Evolutionary conservation across 2,329 filamentous ascomycete species (phyloP).

Genomic region (Dactylellina sp.): DNA sequence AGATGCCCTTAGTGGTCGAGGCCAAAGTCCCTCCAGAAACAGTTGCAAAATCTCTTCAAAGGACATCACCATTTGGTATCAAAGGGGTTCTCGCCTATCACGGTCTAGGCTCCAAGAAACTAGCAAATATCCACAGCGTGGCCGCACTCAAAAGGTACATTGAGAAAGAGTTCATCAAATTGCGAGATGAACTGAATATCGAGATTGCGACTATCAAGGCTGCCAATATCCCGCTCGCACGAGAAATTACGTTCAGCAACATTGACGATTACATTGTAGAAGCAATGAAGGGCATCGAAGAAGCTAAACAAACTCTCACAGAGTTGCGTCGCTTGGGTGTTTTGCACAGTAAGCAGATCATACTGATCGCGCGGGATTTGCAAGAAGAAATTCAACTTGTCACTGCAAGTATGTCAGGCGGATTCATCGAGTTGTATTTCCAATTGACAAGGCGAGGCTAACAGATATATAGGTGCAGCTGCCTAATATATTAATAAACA

Average conservation of each 20-base stretch:
- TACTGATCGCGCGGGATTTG: slow-evolving; percentile 27
- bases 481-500: no score
- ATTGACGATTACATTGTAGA: slow-evolving; percentile 17
- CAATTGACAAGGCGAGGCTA: no score
- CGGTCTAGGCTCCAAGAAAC: slow-evolving; percentile 4
- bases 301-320: slow-evolving; percentile 34
- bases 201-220: slow-evolving; percentile 11
- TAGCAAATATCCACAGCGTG: not conserved
- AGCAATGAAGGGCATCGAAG: not conserved
- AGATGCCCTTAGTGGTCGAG: no score
- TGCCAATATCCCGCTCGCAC: not conserved
- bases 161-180: not conserved
- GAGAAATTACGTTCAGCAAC: slow-evolving; percentile 33
- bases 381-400: slow-evolving; percentile 25
- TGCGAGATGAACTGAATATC: not conserved
- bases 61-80: not conserved
- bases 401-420: not conserved
- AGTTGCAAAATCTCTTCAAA: no score
- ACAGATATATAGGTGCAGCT: not conserved
- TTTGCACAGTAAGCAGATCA: slow-evolving; percentile 1
- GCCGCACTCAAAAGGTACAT: slow-evolving; percentile 4
- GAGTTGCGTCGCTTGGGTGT: not conserved
- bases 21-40: no score
- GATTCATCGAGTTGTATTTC: no score
- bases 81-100: slow-evolving; percentile 5